phyloP scores from a whole-genome alignment of 257 asterid genomes.

The Solanum clarkiae region DNA sequence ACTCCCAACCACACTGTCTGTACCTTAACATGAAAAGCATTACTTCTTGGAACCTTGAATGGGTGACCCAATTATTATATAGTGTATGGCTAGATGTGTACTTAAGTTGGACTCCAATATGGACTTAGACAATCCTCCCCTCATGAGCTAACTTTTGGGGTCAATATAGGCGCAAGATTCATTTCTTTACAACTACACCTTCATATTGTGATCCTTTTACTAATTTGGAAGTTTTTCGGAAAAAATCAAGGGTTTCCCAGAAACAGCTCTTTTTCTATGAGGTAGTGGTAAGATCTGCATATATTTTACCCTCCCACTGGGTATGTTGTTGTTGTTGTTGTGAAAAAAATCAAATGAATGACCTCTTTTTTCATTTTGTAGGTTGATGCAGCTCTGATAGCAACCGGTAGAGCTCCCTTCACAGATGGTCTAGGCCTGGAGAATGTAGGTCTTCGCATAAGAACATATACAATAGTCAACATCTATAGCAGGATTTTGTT shows the following conservation, averaged over 20 bases:
- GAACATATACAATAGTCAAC: not conserved
- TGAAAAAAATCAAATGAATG: not conserved
- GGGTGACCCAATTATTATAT: too few relatives aligned
- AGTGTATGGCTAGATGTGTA: too few relatives aligned
- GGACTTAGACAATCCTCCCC: not conserved
- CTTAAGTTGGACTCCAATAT: not conserved
- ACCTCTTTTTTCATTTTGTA: constrained; percentile 10
- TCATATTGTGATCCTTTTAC: not conserved
- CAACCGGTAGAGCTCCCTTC: constrained; percentile 96
- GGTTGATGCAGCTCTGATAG: constrained; percentile 99
- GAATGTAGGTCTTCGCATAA: constrained; percentile 33
- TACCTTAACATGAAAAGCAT: too few relatives aligned
- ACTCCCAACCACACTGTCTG: too few relatives aligned
- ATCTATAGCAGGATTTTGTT: constrained; percentile 2
- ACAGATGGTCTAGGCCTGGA: constrained; percentile 93
- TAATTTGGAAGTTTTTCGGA: not conserved
- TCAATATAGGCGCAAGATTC: not conserved
- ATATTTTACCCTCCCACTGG: too few relatives aligned
- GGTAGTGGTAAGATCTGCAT: too few relatives aligned
- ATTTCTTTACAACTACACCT: not conserved
- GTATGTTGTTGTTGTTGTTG: not conserved
- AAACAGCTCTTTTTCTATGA: too few relatives aligned
- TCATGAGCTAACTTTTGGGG: not conserved
- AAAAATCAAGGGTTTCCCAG: not conserved
- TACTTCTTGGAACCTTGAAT: too few relatives aligned